These are phyloP conservation scores for Nakazawaea ishiwadae DNA, from an alignment of 805 yeast genomes.

Conservation along the genomic window DNA sequence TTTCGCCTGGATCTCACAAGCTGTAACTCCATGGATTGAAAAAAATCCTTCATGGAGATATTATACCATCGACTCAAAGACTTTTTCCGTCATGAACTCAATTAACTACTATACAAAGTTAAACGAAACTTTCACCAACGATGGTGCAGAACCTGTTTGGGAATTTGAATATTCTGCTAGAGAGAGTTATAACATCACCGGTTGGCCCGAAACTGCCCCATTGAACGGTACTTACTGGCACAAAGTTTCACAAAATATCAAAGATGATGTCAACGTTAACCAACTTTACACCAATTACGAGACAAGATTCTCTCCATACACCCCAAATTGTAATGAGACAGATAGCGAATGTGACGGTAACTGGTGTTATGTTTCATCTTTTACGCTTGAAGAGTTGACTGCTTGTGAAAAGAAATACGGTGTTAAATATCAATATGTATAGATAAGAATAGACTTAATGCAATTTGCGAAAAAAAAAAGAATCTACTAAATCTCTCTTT, in stretches of 20 bases:
- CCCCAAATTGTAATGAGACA: conserved; percentile 39
- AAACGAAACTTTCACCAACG: conserved; percentile 49
- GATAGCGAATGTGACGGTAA: conserved; percentile 28
- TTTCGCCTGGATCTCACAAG: conserved; percentile 62
- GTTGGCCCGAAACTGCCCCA: conserved; percentile 58
- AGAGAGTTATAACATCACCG: conserved; percentile 44
- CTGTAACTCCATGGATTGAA: conserved; percentile 56
- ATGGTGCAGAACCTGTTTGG: conserved; percentile 60
- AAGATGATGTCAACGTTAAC: conserved; percentile 35
- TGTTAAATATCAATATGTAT: background rate
- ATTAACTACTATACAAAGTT: conserved; percentile 56
- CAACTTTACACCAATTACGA: conserved; percentile 45
- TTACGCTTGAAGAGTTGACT: conserved; percentile 28
- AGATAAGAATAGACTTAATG: background rate
- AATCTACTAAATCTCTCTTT: too few species aligned
- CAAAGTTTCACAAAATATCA: conserved; percentile 41
- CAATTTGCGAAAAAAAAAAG: too few species aligned
- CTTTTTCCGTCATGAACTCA: conserved; percentile 58
- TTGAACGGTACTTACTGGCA: conserved; percentile 71
- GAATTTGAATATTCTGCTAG: conserved; percentile 60
- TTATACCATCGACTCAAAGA: conserved; percentile 58
- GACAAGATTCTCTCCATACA: conserved; percentile 51
- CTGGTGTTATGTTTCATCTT: conserved; percentile 37
- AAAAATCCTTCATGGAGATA: conserved; percentile 72
- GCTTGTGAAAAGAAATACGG: conserved; percentile 16